Conservation (phyloP, 768 basidiomycete genomes). For the Auricularia sp. region DNA sequence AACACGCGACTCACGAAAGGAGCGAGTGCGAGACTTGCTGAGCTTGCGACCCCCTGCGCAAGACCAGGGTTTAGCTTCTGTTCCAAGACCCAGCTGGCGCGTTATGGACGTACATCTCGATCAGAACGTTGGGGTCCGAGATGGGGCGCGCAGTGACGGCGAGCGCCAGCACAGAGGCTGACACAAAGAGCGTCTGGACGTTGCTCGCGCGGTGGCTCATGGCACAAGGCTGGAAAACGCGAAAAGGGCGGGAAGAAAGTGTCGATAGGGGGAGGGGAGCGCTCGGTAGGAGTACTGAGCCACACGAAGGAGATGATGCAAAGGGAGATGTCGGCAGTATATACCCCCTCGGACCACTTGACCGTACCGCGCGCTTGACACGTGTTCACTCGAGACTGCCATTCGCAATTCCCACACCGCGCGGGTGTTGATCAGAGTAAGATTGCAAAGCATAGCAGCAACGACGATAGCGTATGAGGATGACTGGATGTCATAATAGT, state of each 20-base stretch:
- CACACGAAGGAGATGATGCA: neutral
- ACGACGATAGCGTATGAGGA: neutral
- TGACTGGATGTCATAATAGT: no score
- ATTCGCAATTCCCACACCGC: neutral
- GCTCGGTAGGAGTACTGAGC: neutral
- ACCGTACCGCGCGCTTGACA: neutral
- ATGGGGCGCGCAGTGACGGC: slow-evolving; percentile 35
- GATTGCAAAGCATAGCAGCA: neutral
- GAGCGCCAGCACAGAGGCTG: slow-evolving; percentile 32
- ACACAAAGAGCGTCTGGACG: slow-evolving; percentile 23
- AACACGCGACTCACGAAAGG: neutral
- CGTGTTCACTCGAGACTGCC: neutral
- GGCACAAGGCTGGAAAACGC: neutral
- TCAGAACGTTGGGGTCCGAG: slow-evolving; percentile 3
- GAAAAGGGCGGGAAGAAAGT: neutral
- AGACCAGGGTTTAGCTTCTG: neutral
- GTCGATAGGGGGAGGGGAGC: neutral
- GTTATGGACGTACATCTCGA: neutral
- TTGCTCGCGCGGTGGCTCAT: neutral
- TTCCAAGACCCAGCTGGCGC: neutral
- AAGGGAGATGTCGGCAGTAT: neutral
- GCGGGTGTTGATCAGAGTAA: neutral
- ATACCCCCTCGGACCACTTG: neutral
- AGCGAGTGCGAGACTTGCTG: neutral
- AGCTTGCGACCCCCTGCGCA: neutral